Evolutionary conservation across 2,329 filamentous ascomycete species (phyloP).

Genomic region (Trichoderma brevicompactum): DNA sequence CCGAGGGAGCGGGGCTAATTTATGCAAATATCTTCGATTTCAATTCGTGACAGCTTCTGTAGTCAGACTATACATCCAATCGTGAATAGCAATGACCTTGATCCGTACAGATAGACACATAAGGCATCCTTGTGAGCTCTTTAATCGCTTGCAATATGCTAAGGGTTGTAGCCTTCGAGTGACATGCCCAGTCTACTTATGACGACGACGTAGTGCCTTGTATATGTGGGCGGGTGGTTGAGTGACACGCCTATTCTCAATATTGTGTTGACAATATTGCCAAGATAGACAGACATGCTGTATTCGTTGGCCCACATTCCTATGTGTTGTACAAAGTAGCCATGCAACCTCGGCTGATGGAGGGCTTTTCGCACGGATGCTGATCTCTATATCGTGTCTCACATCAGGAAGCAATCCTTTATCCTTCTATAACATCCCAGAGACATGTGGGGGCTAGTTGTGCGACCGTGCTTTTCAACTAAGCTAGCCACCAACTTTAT

Average conservation of each 20-base stretch:
- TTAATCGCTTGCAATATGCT: too few relatives aligned
- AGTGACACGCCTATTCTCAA: background rate
- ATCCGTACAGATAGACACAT: too few relatives aligned
- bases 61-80: too few relatives aligned
- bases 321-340: background rate
- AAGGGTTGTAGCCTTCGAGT: background rate
- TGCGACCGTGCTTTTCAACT: background rate
- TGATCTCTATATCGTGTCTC: constrained; percentile 7
- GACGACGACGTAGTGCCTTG: background rate
- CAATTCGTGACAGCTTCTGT: too few relatives aligned
- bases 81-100: too few relatives aligned
- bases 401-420: background rate
- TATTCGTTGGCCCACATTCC: constrained; percentile 10
- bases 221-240: background rate
- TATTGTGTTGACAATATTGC: background rate
- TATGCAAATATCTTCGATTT: too few relatives aligned
- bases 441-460: background rate
- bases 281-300: background rate
- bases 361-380: background rate
- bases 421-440: background rate
- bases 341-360: background rate
- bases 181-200: background rate
- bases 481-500: background rate
- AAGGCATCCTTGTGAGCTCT: background rate
- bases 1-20: too few relatives aligned